A percentile compares a stretch with the other conserved stretches of the same genome.
These are phyloP conservation scores for Backusella morwellensis DNA, from an alignment of 192 early-diverging fungal genomes.

Conservation along the genomic window DNA sequence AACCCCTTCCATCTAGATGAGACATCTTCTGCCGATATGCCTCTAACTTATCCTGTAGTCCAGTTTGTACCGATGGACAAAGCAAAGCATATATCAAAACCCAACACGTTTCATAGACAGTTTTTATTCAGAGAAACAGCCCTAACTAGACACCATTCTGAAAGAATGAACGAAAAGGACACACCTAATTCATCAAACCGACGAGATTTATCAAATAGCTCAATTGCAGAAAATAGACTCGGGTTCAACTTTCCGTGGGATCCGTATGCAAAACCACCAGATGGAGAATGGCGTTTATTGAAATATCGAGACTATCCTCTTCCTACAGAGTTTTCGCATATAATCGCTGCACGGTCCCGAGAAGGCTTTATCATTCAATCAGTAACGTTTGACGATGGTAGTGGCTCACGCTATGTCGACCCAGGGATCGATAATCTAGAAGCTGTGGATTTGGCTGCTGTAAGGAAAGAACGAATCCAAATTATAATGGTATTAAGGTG, in stretches of 20 bases:
- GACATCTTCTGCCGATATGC: not conserved
- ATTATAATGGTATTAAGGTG: conserved; percentile 68
- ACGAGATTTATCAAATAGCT: not conserved
- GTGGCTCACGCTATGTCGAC: conserved; percentile 20
- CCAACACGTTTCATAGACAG: conserved; percentile 13
- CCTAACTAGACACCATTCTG: not conserved
- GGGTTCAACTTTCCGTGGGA: conserved; percentile 67
- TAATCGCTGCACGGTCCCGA: conserved; percentile 64
- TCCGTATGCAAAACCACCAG: conserved; percentile 56
- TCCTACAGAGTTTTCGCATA: conserved; percentile 55
- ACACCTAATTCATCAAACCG: not conserved
- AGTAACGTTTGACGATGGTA: conserved; percentile 46
- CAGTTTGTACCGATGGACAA: conserved; percentile 1
- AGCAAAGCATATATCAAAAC: conserved; percentile 5
- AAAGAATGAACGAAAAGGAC: not conserved
- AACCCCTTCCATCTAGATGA: not conserved
- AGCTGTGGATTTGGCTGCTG: not conserved
- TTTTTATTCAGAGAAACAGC: conserved; percentile 17
- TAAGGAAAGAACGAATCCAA: conserved; percentile 30
- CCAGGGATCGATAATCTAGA: not conserved
- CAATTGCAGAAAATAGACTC: not conserved
- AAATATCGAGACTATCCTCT: conserved; percentile 69
- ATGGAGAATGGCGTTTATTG: conserved; percentile 58
- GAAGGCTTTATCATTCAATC: conserved; percentile 73
- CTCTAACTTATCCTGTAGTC: not conserved